These are phyloP conservation scores for Aspergillus campestris DNA, from an alignment of 495 filamentous ascomycete genomes.

Conservation along the genomic window DNA sequence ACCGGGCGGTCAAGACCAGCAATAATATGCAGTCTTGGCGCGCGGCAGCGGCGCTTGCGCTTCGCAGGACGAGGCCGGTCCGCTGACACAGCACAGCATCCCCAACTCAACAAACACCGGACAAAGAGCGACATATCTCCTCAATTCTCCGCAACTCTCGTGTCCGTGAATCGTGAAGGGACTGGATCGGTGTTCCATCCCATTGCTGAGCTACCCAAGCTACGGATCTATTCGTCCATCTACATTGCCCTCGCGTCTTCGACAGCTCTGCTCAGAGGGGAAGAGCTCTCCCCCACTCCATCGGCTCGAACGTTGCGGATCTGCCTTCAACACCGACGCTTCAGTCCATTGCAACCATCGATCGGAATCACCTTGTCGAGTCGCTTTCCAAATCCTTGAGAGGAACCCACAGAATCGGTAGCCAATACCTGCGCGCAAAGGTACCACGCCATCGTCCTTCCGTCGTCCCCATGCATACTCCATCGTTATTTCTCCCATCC, in stretches of 20 bases:
- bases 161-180: too few species aligned
- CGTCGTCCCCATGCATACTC: neutral
- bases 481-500: neutral
- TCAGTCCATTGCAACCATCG: neutral
- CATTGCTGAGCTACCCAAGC: too few species aligned
- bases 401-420: neutral
- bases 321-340: too few species aligned
- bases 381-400: neutral
- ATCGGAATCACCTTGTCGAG: neutral
- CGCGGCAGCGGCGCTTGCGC: conserved; percentile 5
- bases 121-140: neutral
- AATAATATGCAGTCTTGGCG: neutral
- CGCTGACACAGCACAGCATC: neutral
- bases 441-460: conserved; percentile 5
- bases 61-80: neutral
- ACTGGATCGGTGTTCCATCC: too few species aligned
- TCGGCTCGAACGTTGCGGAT: too few species aligned
- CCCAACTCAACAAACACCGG: neutral
- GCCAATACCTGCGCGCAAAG: conserved; percentile 3
- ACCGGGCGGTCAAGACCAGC: too few species aligned
- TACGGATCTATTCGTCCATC: too few species aligned
- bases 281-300: too few species aligned
- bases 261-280: too few species aligned
- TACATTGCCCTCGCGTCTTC: too few species aligned
- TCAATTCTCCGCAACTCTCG: neutral